These are phyloP conservation scores for Cruciata laevipes DNA, from an alignment of 257 asterid genomes.

Conservation along the genomic window DNA sequence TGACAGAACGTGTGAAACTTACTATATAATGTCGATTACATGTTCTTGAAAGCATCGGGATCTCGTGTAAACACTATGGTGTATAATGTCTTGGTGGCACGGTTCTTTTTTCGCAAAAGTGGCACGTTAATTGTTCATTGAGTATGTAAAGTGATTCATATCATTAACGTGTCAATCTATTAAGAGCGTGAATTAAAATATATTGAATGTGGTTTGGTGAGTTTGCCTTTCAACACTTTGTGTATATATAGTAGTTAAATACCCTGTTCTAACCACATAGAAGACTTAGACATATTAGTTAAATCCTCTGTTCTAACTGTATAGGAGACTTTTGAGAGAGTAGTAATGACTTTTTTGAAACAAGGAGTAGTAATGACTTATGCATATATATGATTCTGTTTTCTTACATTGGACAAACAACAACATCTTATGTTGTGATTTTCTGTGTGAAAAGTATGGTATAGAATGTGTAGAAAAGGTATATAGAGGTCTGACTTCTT, in stretches of 20 bases:
- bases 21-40: background rate
- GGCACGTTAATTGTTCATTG: background rate
- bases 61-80: background rate
- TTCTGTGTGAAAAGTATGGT: conserved; percentile 16
- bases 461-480: conserved; percentile 17
- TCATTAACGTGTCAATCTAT: background rate
- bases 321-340: background rate
- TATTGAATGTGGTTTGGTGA: background rate
- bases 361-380: background rate
- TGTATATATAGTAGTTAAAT: background rate
- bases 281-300: background rate
- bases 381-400: conserved; percentile 4
- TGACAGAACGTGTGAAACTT: background rate
- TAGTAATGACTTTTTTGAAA: background rate
- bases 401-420: conserved; percentile 9
- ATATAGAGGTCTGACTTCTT: conserved; percentile 16
- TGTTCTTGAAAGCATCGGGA: background rate
- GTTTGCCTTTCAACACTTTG: background rate
- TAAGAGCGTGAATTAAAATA: background rate
- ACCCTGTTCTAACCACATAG: background rate
- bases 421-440: background rate
- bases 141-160: background rate
- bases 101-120: background rate
- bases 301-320: background rate
- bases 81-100: background rate